Base-by-base conservation (phyloP, 495 filamentous ascomycete genomes). In the Podospora conica region DNA sequence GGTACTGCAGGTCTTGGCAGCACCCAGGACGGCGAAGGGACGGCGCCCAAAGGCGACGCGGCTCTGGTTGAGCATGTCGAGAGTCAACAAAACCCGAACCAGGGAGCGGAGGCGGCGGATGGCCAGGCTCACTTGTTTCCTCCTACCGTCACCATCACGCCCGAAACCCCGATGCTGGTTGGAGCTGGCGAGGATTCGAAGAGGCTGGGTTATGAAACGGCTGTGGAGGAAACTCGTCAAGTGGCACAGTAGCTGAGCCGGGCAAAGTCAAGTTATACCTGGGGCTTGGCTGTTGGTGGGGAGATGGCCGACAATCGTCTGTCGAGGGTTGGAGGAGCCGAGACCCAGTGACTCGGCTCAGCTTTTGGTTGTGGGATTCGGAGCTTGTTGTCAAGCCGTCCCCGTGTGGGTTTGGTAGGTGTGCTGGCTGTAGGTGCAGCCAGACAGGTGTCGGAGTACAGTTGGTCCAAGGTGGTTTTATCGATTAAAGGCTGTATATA, bases 71-170 rank as follows among this genome's bases (percentile, higher is more conserved):
- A 66, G 27, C 57, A 59, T 25, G 33, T 58, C 15, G 60, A 61
- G 56, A 21, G 24, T 22, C 33, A 40, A 0, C 12, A 8, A 22
- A 21, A 21, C 33, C 3, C 11, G 9, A 20, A 7, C 60, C 56
- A 9, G 55, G 22, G 22, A 60, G 56, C 22, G 7, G 33, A 63
- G 7, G 3, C 24, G 22, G 20, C 24, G 12, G 22, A 25, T 7
- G 21, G n/a, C 12, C 31, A 53, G 23, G 18, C 53, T 27, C 29
- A 60, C 23, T 55, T 61, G 54, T 61, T 64, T 9, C 71, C 75
- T 1, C 79, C 79, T 0, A 69, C 76, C 20, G 69, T 81, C 2
- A 75, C 75, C 28, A 57, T 81, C 15, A 81, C 79, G 0, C 77
- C 79, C 21, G 78, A 78, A 15, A 80, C 80, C 8, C 79, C 79